A percentile compares a stretch with the other conserved stretches of the same genome.
Evolutionary conservation across 2,329 filamentous ascomycete species (phyloP).

Genomic region (Calonectria montana): DNA sequence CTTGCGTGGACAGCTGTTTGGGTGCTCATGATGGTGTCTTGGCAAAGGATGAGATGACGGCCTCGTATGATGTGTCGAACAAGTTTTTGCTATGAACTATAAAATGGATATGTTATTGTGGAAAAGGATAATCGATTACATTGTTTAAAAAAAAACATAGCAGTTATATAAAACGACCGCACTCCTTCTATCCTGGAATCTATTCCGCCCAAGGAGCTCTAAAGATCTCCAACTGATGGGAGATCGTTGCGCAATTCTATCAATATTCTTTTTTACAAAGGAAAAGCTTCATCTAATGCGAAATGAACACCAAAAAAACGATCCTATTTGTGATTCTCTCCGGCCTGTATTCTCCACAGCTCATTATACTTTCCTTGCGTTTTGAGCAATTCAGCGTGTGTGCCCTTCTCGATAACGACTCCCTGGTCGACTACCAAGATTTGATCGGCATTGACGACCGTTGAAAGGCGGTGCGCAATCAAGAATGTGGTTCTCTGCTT

Average conservation of each 20-base stretch:
- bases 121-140: neutral
- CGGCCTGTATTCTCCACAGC: conserved; percentile 61
- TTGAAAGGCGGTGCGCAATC: conserved; percentile 58
- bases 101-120: neutral
- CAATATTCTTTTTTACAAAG: neutral
- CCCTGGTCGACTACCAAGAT: conserved; percentile 66
- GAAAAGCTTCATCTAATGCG: neutral
- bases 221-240: neutral
- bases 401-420: conserved; percentile 62
- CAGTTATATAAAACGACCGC: neutral
- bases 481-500: conserved; percentile 63
- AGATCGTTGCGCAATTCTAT: neutral
- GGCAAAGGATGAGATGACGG: neutral
- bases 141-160: neutral
- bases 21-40: neutral
- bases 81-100: neutral
- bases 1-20: neutral
- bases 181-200: neutral
- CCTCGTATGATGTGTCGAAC: neutral
- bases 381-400: conserved; percentile 59
- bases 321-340: neutral
- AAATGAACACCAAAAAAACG: neutral
- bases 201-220: too few species aligned
- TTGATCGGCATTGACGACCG: conserved; percentile 59
- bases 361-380: conserved; percentile 61